Conservation (phyloP, 1,284 basidiomycete genomes). For the Amylostereum chailletii region DNA sequence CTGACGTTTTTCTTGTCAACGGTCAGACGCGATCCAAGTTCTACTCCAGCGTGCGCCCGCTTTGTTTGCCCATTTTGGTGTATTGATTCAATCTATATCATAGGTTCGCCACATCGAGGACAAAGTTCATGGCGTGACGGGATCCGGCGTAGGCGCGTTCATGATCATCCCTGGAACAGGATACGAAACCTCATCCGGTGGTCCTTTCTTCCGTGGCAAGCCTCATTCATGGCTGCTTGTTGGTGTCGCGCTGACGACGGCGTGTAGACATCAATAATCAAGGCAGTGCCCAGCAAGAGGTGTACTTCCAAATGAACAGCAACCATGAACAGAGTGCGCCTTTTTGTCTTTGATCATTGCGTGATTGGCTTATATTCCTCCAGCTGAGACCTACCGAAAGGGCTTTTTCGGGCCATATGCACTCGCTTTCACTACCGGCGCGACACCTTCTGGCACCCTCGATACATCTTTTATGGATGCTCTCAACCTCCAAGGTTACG, state of each 20-base stretch:
- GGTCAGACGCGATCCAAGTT: constrained; percentile 32
- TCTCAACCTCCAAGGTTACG: constrained; percentile 35
- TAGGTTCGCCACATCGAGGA: constrained; percentile 22
- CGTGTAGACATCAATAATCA: constrained; percentile 29
- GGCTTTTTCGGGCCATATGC: constrained; percentile 40
- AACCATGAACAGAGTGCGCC: constrained; percentile 27
- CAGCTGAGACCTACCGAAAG: constrained; percentile 21
- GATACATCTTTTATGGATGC: constrained; percentile 37
- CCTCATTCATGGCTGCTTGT: background rate
- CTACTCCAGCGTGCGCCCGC: constrained; percentile 22
- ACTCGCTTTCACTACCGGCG: constrained; percentile 32
- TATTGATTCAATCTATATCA: background rate
- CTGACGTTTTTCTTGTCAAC: constrained; percentile 26
- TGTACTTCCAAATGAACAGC: constrained; percentile 28
- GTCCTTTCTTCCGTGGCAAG: constrained; percentile 32
- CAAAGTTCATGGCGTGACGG: constrained; percentile 34
- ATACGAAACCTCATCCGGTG: constrained; percentile 34
- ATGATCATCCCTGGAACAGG: constrained; percentile 31
- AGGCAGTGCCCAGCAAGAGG: constrained; percentile 30
- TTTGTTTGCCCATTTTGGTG: background rate
- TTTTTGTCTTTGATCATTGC: background rate
- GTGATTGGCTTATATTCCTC: background rate
- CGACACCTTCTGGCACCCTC: constrained; percentile 28
- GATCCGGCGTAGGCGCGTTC: constrained; percentile 28
- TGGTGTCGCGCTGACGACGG: constrained; percentile 6